These are phyloP conservation scores for Echinochloa phyllopogon DNA, from an alignment of 176 grass and related monocot genomes.

Conservation along the genomic window DNA sequence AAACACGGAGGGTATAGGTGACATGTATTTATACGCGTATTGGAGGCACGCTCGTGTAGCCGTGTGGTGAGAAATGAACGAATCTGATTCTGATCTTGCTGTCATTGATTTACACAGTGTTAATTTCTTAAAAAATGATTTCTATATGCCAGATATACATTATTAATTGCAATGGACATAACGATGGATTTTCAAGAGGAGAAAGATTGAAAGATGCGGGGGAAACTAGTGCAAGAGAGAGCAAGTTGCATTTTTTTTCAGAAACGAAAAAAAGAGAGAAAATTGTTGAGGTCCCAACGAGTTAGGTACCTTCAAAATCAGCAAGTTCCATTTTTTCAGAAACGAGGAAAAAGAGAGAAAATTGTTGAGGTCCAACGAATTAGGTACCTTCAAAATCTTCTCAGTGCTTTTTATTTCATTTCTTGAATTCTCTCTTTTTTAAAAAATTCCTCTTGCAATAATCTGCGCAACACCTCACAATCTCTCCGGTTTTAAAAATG, in stretches of 20 bases:
- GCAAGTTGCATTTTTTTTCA: background rate
- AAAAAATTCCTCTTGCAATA: background rate
- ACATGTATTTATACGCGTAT: background rate
- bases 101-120: background rate
- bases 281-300: too few species aligned
- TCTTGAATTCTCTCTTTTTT: background rate
- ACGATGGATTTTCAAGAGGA: background rate
- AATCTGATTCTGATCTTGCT: background rate
- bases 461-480: background rate
- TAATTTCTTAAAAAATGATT: too few species aligned
- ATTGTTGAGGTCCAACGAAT: too few species aligned
- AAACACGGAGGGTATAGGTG: background rate
- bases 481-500: background rate
- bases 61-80: background rate
- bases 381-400: too few species aligned
- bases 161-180: background rate
- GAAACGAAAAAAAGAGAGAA: too few species aligned
- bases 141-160: background rate
- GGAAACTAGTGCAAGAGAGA: background rate
- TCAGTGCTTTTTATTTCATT: background rate
- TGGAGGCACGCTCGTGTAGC: background rate
- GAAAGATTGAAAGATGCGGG: background rate
- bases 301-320: background rate
- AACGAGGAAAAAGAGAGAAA: too few species aligned
- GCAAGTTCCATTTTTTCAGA: background rate